A percentile compares a stretch with the other conserved stretches of the same genome.
Conservation (phyloP, 2,329 filamentous ascomycete genomes). For the Ceratocystis harringtonii region DNA sequence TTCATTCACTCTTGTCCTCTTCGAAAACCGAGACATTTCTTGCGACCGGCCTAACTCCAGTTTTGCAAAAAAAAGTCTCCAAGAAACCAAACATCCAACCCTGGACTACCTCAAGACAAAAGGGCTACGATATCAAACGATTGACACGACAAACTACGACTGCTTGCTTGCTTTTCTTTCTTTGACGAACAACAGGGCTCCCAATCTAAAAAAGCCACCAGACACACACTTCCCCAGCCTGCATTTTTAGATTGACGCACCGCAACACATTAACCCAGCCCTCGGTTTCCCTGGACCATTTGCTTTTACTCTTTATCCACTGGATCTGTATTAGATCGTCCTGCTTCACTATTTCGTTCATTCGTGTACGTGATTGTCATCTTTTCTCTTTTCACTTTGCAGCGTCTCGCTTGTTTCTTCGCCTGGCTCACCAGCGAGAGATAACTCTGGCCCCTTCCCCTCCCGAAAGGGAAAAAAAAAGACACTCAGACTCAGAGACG, state of each 20-base stretch:
- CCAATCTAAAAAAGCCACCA: constrained; percentile 1
- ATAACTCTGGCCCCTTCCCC: background rate
- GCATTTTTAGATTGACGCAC: constrained; percentile 4
- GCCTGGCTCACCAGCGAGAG: constrained; percentile 6
- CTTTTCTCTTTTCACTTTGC: background rate
- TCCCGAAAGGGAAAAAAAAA: background rate
- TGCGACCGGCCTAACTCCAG: background rate
- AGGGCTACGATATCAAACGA: constrained; percentile 6
- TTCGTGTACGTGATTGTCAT: background rate
- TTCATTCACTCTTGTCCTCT: constrained; percentile 4
- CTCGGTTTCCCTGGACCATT: background rate
- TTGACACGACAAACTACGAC: constrained; percentile 5
- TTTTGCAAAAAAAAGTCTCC: background rate
- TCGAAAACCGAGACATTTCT: constrained; percentile 4
- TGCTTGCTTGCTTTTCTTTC: background rate
- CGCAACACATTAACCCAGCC: background rate
- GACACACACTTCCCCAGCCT: constrained; percentile 5
- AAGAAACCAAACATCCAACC: background rate
- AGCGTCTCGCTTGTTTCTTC: constrained; percentile 6
- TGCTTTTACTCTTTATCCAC: background rate
- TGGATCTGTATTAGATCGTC: background rate
- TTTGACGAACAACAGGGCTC: constrained; percentile 2
- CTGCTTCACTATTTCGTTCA: background rate
- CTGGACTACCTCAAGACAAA: background rate
- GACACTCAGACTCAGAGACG: background rate